Base-by-base conservation (phyloP, 2,329 filamentous ascomycete genomes). In the Nemania serpens region DNA sequence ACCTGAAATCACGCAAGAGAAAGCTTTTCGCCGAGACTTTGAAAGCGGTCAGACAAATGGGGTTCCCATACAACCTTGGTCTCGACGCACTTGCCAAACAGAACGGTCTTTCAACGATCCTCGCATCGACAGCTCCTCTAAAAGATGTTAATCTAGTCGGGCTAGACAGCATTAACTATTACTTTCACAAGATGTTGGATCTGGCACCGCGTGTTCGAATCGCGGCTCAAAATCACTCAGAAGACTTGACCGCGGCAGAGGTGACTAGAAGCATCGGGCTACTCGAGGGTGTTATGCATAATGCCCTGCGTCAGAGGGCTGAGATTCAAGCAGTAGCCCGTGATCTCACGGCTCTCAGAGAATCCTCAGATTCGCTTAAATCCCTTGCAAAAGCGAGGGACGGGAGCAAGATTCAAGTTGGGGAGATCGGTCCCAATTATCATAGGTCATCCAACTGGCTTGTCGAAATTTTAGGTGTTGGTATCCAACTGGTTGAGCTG, bases 11-110 rank as follows among this genome's bases (percentile, higher is more conserved):
- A 2, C 86, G 91, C 69, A 99, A 99, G 77, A 87, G 92, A 45
- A 93, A 93, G 68, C 83, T 98, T 13, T 95, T 96, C 69, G 91
- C 92, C 0, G 94, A 98, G 68, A 93, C 91, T 0, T 79, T 99
- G 65, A 93, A 91, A 70, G 86, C 88, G 20, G 79, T 97, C 29
- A 87, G 92, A 37, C 85, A 89, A 59, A 98, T 99, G 94, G 95
- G 95, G 3, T 85, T 99, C 69, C 89, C 89, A 69, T 87, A 88
- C 54, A 97, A 97, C 71, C 81, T 96, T 15, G 87, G 90, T 66
- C 88, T 87, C 13, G 87, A 91, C 71, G 81, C 89, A 45, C 80
- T 98, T 17, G 83, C 84, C 41, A 86, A 86, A 55, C 95, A 99
- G 75, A 81, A 84, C 29, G 89, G 91, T 0, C 79, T 91, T 7